These are phyloP conservation scores for Suillus hirtellus DNA, from an alignment of 768 basidiomycete genomes.

Conservation along the genomic window DNA sequence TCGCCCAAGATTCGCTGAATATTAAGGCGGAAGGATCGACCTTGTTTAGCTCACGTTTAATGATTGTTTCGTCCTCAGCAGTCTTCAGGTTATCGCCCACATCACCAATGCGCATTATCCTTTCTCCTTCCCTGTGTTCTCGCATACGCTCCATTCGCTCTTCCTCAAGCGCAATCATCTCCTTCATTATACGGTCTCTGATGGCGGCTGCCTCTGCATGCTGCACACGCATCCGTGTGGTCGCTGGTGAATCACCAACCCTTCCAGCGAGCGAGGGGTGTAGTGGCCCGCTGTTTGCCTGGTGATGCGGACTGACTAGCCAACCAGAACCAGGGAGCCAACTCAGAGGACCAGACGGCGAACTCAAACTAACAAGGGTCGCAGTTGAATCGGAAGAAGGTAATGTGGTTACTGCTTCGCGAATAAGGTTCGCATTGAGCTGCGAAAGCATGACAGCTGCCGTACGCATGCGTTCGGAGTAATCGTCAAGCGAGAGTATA, in stretches of 20 bases:
- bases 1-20: slow-evolving; percentile 92
- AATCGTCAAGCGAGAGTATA: slow-evolving; percentile 85
- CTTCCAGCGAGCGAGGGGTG: slow-evolving; percentile 34
- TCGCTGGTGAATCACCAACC: slow-evolving; percentile 30
- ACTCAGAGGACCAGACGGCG: slow-evolving; percentile 37
- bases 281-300: slow-evolving; percentile 25
- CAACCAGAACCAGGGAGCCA: slow-evolving; percentile 61
- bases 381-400: slow-evolving; percentile 18
- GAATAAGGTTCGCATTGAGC: slow-evolving; percentile 77
- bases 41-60: slow-evolving; percentile 89
- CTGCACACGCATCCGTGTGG: slow-evolving; percentile 71
- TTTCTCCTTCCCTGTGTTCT: slow-evolving; percentile 64
- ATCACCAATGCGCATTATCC: slow-evolving; percentile 59
- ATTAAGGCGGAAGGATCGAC: slow-evolving; percentile 95
- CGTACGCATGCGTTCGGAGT: slow-evolving; percentile 97
- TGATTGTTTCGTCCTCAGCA: slow-evolving; percentile 91
- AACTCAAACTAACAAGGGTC: slow-evolving; percentile 12
- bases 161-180: slow-evolving; percentile 96
- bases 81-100: slow-evolving; percentile 58
- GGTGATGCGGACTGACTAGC: slow-evolving; percentile 34
- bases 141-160: slow-evolving; percentile 95
- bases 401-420: slow-evolving; percentile 45
- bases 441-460: slow-evolving; percentile 99
- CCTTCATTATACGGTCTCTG: slow-evolving; percentile 94
- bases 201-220: slow-evolving; percentile 86